Evolutionary conservation across 1,139 yeast genomes (phyloP).

Genomic region (Pichia inconspicua): DNA sequence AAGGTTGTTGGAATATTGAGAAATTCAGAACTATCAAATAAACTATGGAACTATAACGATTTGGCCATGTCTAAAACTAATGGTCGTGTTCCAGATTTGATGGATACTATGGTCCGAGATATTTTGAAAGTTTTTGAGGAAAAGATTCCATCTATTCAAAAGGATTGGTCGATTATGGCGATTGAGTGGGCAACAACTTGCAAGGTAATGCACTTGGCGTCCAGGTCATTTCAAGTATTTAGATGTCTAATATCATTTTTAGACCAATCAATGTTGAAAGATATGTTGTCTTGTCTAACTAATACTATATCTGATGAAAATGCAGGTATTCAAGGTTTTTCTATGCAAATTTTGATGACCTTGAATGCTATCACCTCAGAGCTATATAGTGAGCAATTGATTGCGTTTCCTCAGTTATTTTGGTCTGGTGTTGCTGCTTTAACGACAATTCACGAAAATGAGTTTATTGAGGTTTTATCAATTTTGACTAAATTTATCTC

Average conservation of each 20-base stretch:
- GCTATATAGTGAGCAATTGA: conserved; percentile 65
- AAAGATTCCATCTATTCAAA: conserved; percentile 42
- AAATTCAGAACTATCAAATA: conserved; percentile 34
- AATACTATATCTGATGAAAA: conserved; percentile 89
- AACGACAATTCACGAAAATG: conserved; percentile 86
- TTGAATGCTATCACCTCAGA: conserved; percentile 86
- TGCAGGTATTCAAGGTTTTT: conserved; percentile 88
- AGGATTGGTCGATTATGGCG: conserved; percentile 79
- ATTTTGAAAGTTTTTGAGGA: conserved; percentile 50
- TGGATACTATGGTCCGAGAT: conserved; percentile 71
- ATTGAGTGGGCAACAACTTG: conserved; percentile 95
- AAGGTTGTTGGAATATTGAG: conserved; percentile 50
- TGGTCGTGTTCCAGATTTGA: conserved; percentile 78
- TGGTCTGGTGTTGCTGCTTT: conserved; percentile 96
- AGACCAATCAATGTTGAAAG: conserved; percentile 84
- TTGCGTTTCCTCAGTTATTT: conserved; percentile 85
- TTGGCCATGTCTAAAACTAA: conserved; percentile 69
- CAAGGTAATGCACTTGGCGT: conserved; percentile 94
- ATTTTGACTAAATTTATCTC: conserved; percentile 76
- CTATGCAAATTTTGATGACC: conserved; percentile 96
- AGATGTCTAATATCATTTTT: conserved; percentile 70
- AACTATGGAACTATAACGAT: conserved; percentile 84
- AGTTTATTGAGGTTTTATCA: conserved; percentile 79
- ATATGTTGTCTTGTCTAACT: conserved; percentile 87
- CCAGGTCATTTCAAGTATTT: conserved; percentile 90